phyloP scores from a whole-genome alignment of 441 rosid species.

The Mallotus japonicus region DNA sequence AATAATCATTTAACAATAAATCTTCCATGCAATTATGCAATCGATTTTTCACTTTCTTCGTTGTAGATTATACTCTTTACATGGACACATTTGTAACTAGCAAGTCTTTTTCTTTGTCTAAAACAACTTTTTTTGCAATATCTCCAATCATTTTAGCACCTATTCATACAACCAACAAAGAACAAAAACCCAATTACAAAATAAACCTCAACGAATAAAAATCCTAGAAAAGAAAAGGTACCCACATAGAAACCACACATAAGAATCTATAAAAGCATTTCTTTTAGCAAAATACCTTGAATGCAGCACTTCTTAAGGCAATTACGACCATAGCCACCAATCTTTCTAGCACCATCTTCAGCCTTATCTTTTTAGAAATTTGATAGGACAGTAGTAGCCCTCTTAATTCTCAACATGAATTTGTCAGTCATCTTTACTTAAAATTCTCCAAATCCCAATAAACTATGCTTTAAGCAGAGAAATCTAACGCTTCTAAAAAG shows the following conservation, averaged over 20 bases:
- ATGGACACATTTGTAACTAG: too few species aligned
- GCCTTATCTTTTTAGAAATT: conserved; percentile 76
- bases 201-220: background rate
- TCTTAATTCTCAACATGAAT: conserved; percentile 59
- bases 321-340: conserved; percentile 80
- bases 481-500: conserved; percentile 8
- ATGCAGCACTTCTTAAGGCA: conserved; percentile 72
- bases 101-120: too few species aligned
- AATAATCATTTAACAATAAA: too few species aligned
- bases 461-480: conserved; percentile 8
- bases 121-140: too few species aligned
- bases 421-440: conserved; percentile 14
- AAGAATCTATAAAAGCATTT: background rate
- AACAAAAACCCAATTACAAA: conserved; percentile 8
- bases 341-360: conserved; percentile 46
- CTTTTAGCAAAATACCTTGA: conserved; percentile 42
- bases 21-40: too few species aligned
- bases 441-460: conserved; percentile 35
- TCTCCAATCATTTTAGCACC: conserved; percentile 35
- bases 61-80: too few species aligned
- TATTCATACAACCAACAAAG: conserved; percentile 15
- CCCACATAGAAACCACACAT: background rate
- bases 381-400: conserved; percentile 82
- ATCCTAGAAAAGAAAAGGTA: background rate
- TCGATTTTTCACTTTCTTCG: too few species aligned